Evolutionary conservation across 169 alveolate genomes (phyloP), one percentile per base, ranked within the genome.

Genomic region (Babesia ovis): DNA sequence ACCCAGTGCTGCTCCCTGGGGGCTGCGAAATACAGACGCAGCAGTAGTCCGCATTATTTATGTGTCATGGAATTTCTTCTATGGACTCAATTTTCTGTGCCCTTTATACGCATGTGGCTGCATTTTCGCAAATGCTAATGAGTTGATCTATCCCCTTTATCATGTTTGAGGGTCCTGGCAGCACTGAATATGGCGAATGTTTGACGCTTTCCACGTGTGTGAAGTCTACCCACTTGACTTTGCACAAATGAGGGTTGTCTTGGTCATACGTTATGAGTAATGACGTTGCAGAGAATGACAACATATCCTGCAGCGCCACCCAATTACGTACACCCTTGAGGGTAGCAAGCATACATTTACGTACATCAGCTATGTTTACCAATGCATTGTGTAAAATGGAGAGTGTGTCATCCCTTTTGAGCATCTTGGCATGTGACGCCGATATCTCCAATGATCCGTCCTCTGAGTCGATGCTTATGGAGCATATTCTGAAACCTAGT

Each of bases 171-270:
- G 54, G 62, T 4, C 64, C 71, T 23, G 74, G 61, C 22, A 29
- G 61, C 57, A 68, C 79, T 16, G 68, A 5, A 56, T 37, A 64
- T 20, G 39, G 60, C 12, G 74, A 64, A 42, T 50, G 61, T 8
- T 39, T 64, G 60, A 50, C 27, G 51, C 74, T 51, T 55, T 71
- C 55, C n/a, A 81, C 82, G 60, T 81, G 80, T 22, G 79, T 73
- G 75, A 81, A 81, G 67, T 81, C 89, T 9, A 81, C 74, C 89
- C 89, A 81, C 70, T 58, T 70, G 14, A 73, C 69, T 1, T 39
- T 64, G 34, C 66, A 73, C 31, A n/a, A 46, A 4, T 34, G 4
- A 25, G 53, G 59, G 61, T 71, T 22, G 25, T 16, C 37, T 48
- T 59, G 85, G 50, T 81, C 89, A 50, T 61, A 81, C 5, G 74